Conservation (phyloP, 2,329 filamentous ascomycete species). For the Fusarium ambrosium region DNA sequence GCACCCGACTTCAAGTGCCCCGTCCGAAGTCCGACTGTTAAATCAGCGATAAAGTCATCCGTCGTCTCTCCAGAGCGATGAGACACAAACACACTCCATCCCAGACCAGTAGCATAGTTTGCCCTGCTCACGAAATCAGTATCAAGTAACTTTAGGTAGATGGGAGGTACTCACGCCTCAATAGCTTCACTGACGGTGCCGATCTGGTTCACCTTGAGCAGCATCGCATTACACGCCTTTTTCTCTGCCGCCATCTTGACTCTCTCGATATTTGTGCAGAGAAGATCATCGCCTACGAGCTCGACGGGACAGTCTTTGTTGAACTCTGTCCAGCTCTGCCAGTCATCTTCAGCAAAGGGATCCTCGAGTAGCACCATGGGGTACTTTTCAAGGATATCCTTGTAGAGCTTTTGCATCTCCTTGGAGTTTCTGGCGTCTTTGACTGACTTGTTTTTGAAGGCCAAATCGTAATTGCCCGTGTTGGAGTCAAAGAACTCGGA, state of each 20-base stretch:
- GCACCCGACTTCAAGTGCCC: not conserved
- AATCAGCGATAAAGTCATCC: slow-evolving; percentile 1
- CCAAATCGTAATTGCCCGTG: not conserved
- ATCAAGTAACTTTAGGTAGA: not conserved
- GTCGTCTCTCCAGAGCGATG: slow-evolving; percentile 2
- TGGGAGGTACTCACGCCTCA: not conserved
- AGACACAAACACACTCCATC: not conserved
- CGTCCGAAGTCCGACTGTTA: not conserved
- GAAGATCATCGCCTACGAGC: not conserved
- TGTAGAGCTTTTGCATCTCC: not conserved
- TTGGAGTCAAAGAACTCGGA: not conserved
- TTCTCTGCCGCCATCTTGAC: not conserved
- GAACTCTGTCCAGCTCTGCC: slow-evolving; percentile 1
- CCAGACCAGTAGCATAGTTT: not conserved
- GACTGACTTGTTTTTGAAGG: not conserved
- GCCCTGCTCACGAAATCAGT: not conserved
- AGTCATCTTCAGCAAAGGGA: not conserved
- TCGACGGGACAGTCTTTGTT: not conserved
- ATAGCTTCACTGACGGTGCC: not conserved
- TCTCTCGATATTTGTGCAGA: not conserved
- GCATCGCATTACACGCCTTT: not conserved
- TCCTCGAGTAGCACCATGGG: not conserved
- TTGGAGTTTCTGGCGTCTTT: not conserved
- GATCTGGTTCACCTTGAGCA: not conserved
- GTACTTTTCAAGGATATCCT: not conserved